Evolutionary conservation across 1,139 yeast species (phyloP), one percentile per base, ranked within the genome.

Genomic region (Taphrina communis): DNA sequence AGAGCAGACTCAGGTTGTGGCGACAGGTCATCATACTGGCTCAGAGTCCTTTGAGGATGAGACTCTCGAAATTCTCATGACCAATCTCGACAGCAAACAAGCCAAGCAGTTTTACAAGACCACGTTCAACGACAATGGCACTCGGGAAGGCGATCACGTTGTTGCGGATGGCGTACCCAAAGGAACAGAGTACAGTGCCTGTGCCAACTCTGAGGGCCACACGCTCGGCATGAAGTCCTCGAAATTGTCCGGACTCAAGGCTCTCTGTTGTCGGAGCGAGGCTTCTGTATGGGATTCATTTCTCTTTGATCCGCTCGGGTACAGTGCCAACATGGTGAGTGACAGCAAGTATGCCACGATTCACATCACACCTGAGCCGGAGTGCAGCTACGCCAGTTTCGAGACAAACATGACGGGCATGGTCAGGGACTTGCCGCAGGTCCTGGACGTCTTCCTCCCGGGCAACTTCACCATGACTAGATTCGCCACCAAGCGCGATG

Each of bases 291-390:
- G 76, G 75, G 98, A 93, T 80, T 90, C 97, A 5, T 94, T 92
- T 80, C 88, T 96, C 41, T 94, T 94, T 78, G 82, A 90, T n/a
- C 99, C 99, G 1, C 94, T 98, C 79, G 99, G 99, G 17, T 94
- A 86, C 77, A 90, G 97, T 1, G 90, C 97, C 65, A 94, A 94
- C 78, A 88, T 95, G 38, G 79, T 89, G 66, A 81, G 85, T 68
- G 82, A 80, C 61, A 39, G 52, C 9, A 51, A 63, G 41, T 94
- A 93, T 80, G 92, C 90, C 77, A 94, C 98, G 19, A 82, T 93
- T 72, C 99, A 94, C 78, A 90, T 94, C 53, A 94, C 99, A 0
- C 99, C 99, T 0, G 98, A 94, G 78, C 78, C 82, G 21, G 96
- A 94, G 41, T 94, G 96, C 91, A 90, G 97, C 1, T 94, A 94